Conservation (phyloP, 2,329 filamentous ascomycete species). For the Aspergillus fijiensis region DNA sequence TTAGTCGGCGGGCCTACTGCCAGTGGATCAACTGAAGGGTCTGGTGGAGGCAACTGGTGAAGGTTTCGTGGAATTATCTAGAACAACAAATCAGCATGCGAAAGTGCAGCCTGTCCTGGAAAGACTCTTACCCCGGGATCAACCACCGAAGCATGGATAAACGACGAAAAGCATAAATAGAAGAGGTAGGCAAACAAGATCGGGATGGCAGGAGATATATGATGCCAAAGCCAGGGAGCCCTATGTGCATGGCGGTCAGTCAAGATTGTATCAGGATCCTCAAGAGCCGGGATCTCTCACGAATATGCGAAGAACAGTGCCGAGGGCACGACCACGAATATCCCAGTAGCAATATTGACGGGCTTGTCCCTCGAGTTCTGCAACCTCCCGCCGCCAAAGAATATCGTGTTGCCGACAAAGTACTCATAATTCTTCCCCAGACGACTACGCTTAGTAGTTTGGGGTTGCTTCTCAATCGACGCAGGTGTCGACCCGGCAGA, state of each 20-base stretch:
- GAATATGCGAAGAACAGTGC: conserved; percentile 83
- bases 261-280: not conserved
- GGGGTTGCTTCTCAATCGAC: conserved; percentile 51
- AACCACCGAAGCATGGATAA: conserved; percentile 85
- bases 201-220: conserved; percentile 85
- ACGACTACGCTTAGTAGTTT: conserved; percentile 38
- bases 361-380: conserved; percentile 86
- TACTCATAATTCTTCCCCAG: conserved; percentile 82
- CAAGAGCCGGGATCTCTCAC: conserved; percentile 28
- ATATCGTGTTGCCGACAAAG: conserved; percentile 89
- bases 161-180: conserved; percentile 87
- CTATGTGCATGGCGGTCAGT: conserved; percentile 32
- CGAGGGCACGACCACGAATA: conserved; percentile 75
- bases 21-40: conserved; percentile 76
- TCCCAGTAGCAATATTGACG: conserved; percentile 82
- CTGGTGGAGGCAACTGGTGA: conserved; percentile 77
- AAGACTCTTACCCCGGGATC: conserved; percentile 78
- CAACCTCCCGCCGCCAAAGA: conserved; percentile 79
- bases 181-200: conserved; percentile 89
- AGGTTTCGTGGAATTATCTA: conserved; percentile 91
- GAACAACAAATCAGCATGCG: conserved; percentile 11
- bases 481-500: conserved; percentile 75
- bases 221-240: conserved; percentile 79
- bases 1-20: conserved; percentile 80
- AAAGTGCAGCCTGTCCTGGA: not conserved